Base-by-base conservation (phyloP, 2,329 filamentous ascomycete genomes). In the Lachnellula willkommii region DNA sequence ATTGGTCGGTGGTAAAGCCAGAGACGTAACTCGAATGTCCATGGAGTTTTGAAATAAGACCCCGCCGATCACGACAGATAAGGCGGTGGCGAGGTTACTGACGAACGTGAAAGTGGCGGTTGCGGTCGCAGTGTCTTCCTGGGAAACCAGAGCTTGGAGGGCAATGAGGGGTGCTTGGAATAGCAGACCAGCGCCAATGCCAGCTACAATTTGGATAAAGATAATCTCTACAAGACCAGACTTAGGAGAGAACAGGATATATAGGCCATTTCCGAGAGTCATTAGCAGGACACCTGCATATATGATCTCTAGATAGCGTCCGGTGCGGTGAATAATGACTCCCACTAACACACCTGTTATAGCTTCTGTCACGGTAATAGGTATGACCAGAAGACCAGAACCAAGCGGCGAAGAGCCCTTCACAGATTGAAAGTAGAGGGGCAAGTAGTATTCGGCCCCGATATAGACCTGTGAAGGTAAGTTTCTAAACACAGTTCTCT, bases 371-470 rank as follows among this genome's bases (percentile, higher is more conserved):
- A 92, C 66, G 6, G 87, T 85, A 57, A 81, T 81, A 0, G 89
- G 85, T 12, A 93, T 75, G 14, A 90, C 70, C 66, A 90, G 90
- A 49, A 91, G 83, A 49, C 89, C 89, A 1, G 84, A 89, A 28
- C 87, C 74, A 37, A 92, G 80, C 0, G 89, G 86, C 0, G 79
- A 78, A 2, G 83, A 83, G n/a, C 85, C 82, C 6, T 88, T 78
- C 14, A 90, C 87, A 15, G 83, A 82, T 72, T 95, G 90, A 72
- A 91, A 93, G 75, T 95, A 96, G 2, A 95, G 78, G 1, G 66
- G 66, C 6, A 67, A 49, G 28, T 63, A 68, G 50, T 63, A 68
- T 36, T 60, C 58, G 17, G 47, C 54, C 0, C 90, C 90, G 3
- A 95, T 57, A 7, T 40, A 51, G n/a, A 42, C 48, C 48, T 51